Evolutionary conservation across 129 eudicot species (phyloP).

Genomic region (Oenanthe sinensis): DNA sequence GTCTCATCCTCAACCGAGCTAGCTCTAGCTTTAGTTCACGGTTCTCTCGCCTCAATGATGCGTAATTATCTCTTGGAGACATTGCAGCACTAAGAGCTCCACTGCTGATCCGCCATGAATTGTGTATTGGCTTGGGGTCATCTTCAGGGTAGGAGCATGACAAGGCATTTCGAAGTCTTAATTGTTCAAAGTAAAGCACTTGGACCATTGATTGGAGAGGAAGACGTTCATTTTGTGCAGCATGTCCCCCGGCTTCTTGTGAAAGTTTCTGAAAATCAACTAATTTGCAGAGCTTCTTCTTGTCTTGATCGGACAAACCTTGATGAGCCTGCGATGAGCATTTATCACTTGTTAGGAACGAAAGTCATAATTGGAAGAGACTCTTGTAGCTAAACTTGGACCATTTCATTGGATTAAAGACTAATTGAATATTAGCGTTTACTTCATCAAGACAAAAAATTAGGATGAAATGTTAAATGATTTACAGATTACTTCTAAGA

Average conservation of each 20-base stretch:
- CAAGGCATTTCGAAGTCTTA: slow-evolving; percentile 65
- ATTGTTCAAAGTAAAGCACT: slow-evolving; percentile 82
- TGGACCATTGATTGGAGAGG: slow-evolving; percentile 91
- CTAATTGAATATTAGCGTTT: neutral
- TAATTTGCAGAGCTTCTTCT: slow-evolving; percentile 70
- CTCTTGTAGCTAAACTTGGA: neutral
- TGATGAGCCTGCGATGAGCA: slow-evolving; percentile 68
- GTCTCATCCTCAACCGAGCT: slow-evolving; percentile 83
- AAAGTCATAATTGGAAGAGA: neutral
- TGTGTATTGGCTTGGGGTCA: slow-evolving; percentile 62
- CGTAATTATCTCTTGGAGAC: slow-evolving; percentile 95
- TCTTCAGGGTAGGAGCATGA: slow-evolving; percentile 58
- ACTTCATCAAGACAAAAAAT: neutral
- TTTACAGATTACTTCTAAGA: neutral
- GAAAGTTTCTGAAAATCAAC: slow-evolving; percentile 90
- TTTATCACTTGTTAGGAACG: slow-evolving; percentile 9
- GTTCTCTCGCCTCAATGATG: slow-evolving; percentile 81
- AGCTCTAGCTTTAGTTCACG: slow-evolving; percentile 87
- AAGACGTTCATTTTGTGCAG: slow-evolving; percentile 95
- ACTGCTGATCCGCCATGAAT: slow-evolving; percentile 88
- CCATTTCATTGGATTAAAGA: neutral
- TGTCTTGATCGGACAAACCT: slow-evolving; percentile 65
- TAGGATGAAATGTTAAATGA: neutral
- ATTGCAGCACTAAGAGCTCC: slow-evolving; percentile 97
- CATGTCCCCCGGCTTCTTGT: slow-evolving; percentile 91